Evolutionary conservation across 208 protist species (phyloP).

Genomic region (Leishmania turanica): DNA sequence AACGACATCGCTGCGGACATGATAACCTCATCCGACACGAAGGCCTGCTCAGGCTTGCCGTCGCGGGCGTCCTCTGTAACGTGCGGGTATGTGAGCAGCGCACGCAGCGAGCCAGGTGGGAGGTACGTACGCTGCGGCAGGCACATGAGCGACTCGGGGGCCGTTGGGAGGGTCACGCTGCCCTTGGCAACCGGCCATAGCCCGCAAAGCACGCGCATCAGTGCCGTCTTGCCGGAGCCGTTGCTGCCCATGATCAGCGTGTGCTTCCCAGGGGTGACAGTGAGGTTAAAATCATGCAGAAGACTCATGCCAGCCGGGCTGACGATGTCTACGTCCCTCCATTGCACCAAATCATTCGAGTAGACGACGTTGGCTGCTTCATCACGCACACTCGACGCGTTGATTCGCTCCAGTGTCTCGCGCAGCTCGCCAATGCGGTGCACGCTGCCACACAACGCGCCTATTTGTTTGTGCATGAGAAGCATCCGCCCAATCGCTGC

Average conservation of each 20-base stretch:
- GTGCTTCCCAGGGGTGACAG: conserved; percentile 51
- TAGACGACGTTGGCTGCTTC: conserved; percentile 21
- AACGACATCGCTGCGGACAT: conserved; percentile 42
- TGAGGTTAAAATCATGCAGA: conserved; percentile 63
- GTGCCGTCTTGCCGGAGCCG: conserved; percentile 89
- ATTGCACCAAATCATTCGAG: conserved; percentile 43
- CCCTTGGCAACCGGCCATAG: conserved; percentile 79
- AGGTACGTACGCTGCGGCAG: conserved; percentile 86
- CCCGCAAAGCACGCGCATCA: conserved; percentile 68
- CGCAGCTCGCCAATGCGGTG: conserved; percentile 84
- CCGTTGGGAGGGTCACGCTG: conserved; percentile 40
- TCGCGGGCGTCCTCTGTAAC: conserved; percentile 31
- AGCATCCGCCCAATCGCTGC: conserved; percentile 72
- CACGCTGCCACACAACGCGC: conserved; percentile 70
- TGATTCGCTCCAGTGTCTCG: conserved; percentile 56
- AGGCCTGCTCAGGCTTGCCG: conserved; percentile 19
- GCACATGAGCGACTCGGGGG: conserved; percentile 45
- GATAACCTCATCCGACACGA: conserved; percentile 60
- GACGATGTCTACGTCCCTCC: conserved; percentile 61
- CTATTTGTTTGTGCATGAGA: conserved; percentile 77
- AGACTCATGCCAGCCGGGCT: conserved; percentile 48
- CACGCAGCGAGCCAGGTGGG: conserved; percentile 75
- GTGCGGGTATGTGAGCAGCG: conserved; percentile 79
- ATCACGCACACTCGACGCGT: conserved; percentile 21
- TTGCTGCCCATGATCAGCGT: conserved; percentile 90